Conservation (phyloP, 1,284 basidiomycete species). For the Boletellus deceptivus region DNA sequence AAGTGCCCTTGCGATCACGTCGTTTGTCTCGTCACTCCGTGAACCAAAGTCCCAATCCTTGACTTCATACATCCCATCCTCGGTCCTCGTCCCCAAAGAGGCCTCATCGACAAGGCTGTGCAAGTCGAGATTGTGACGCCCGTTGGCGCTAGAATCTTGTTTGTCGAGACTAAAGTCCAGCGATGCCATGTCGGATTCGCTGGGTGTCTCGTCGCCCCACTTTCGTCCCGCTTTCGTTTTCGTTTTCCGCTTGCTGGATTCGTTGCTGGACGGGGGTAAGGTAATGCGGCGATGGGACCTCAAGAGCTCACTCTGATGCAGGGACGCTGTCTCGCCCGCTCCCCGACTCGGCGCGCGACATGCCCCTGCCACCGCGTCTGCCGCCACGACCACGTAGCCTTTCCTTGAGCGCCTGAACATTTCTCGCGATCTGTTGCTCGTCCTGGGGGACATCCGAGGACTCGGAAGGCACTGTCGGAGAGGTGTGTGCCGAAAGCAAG, state of each 20-base stretch:
- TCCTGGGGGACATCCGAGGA: slow-evolving; percentile 61
- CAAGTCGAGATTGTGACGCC: slow-evolving; percentile 48
- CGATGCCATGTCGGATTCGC: slow-evolving; percentile 83
- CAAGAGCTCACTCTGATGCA: slow-evolving; percentile 69
- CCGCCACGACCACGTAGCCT: slow-evolving; percentile 71
- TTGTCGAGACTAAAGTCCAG: slow-evolving; percentile 80
- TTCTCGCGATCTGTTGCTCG: slow-evolving; percentile 88
- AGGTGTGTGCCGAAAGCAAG: neutral
- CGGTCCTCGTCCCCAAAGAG: slow-evolving; percentile 79
- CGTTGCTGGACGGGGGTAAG: slow-evolving; percentile 47
- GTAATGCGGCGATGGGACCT: slow-evolving; percentile 1
- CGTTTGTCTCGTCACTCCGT: slow-evolving; percentile 48
- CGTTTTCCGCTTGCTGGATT: slow-evolving; percentile 57
- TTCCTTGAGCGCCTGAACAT: slow-evolving; percentile 87
- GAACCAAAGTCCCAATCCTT: slow-evolving; percentile 83
- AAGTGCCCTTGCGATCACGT: slow-evolving; percentile 60
- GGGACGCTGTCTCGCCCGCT: slow-evolving; percentile 62
- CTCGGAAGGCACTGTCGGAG: slow-evolving; percentile 54
- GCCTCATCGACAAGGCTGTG: slow-evolving; percentile 69
- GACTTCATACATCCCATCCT: slow-evolving; percentile 89
- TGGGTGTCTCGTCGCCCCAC: slow-evolving; percentile 84
- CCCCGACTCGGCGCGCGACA: slow-evolving; percentile 48
- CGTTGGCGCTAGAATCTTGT: slow-evolving; percentile 32
- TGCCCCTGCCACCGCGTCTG: slow-evolving; percentile 52
- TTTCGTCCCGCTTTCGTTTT: slow-evolving; percentile 83